These are phyloP conservation scores for Phytophthora pisi DNA, from an alignment of 352 stramenopile species.

Conservation along the genomic window DNA sequence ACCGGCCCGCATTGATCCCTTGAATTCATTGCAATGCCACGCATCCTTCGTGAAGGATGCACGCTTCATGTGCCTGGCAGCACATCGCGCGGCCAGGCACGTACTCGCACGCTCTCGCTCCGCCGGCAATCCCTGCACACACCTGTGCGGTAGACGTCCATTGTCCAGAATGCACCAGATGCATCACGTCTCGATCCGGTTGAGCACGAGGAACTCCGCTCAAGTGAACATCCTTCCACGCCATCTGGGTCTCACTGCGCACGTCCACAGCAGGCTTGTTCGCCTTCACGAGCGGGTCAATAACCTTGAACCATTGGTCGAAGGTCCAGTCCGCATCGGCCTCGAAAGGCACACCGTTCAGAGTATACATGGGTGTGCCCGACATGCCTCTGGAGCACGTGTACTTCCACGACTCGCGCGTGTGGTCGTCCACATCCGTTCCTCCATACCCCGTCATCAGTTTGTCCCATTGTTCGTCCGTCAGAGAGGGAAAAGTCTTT, in stretches of 20 bases:
- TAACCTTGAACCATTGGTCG: conserved; percentile 67
- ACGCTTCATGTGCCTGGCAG: conserved; percentile 71
- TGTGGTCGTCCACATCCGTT: conserved; percentile 64
- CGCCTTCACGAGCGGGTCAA: conserved; percentile 51
- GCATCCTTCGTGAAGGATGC: conserved; percentile 66
- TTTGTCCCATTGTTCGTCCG: conserved; percentile 65
- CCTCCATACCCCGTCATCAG: conserved; percentile 80
- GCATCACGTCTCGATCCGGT: conserved; percentile 63
- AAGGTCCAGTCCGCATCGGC: conserved; percentile 72
- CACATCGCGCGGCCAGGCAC: conserved; percentile 71
- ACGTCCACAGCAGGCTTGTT: conserved; percentile 41
- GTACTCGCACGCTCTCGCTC: conserved; percentile 69
- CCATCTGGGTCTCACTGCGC: conserved; percentile 39
- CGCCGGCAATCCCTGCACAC: conserved; percentile 38
- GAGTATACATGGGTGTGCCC: conserved; percentile 77
- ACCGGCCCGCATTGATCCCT: background rate
- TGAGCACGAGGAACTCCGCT: conserved; percentile 45
- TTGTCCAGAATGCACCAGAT: conserved; percentile 44
- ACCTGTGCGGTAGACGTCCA: conserved; percentile 44
- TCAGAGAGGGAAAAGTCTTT: conserved; percentile 69
- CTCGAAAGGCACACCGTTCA: conserved; percentile 81
- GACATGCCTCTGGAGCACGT: conserved; percentile 74
- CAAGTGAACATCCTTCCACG: conserved; percentile 53
- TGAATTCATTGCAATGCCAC: conserved; percentile 35
- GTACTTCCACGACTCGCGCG: conserved; percentile 83